These are phyloP conservation scores for Claviceps sp. DNA, from an alignment of 2,329 filamentous ascomycete species.

Conservation along the genomic window DNA sequence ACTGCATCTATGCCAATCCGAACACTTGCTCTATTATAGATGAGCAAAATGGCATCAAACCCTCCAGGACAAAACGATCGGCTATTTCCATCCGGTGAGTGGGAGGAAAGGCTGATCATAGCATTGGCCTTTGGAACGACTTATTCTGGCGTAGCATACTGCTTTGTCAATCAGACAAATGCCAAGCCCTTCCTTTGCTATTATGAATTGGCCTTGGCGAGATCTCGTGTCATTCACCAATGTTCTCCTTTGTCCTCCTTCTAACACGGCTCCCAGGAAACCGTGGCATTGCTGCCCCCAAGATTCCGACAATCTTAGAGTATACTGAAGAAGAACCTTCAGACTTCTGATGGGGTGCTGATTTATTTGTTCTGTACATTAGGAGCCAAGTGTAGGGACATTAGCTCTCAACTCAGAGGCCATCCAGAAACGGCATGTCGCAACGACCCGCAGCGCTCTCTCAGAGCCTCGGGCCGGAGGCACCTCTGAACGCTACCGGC, in stretches of 20 bases:
- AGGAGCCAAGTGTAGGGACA: slow-evolving; percentile 1
- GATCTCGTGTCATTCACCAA: slow-evolving; percentile 9
- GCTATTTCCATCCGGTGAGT: background rate
- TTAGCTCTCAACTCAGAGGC: slow-evolving; percentile 10
- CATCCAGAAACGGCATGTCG: slow-evolving; percentile 5
- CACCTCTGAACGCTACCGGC: too few species aligned
- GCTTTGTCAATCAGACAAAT: slow-evolving; percentile 2
- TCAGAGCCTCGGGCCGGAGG: too few species aligned
- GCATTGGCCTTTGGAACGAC: slow-evolving; percentile 45
- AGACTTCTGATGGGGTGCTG: slow-evolving; percentile 21
- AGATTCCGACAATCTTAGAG: slow-evolving; percentile 10
- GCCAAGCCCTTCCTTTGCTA: slow-evolving; percentile 23
- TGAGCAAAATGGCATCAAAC: background rate
- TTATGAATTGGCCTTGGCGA: slow-evolving; percentile 11
- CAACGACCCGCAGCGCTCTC: too few species aligned
- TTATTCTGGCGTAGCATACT: slow-evolving; percentile 38
- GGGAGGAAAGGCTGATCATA: slow-evolving; percentile 28
- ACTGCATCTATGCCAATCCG: too few species aligned
- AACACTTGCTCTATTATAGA: background rate
- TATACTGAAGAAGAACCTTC: slow-evolving; percentile 21
- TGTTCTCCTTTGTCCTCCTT: slow-evolving; percentile 12
- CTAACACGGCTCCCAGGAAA: slow-evolving; percentile 26
- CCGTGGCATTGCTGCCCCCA: slow-evolving; percentile 25
- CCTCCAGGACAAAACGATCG: background rate
- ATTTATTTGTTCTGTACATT: background rate